Base-by-base conservation (phyloP, 1,284 basidiomycete species). In the Cerrena zonata region DNA sequence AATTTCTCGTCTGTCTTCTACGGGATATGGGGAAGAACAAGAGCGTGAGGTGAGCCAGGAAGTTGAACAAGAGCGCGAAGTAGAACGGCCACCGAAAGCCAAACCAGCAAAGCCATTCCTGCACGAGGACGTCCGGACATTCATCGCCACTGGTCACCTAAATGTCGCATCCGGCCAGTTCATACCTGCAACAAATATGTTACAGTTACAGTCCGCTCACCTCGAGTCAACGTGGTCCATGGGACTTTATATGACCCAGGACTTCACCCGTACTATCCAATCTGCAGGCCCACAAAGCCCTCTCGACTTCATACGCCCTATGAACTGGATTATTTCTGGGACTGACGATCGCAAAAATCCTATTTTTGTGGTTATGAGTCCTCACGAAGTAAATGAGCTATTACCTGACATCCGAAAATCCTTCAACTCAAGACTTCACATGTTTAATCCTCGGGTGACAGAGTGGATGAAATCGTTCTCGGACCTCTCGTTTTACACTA, bases 1-100 rank as follows among this genome's bases (percentile, higher is more conserved):
- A 38, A 1, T 39, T 22, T 1, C 38, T 2, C 18, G 21, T 7
- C 47, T 41, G 5, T 2, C 2, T 19, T 36, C 62, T 22, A 40
- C 54, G 0, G 48, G 52, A 15, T 56, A 74, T 51, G 71, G 70
- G 4, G 76, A 79, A 55, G 77, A 78, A 51, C 77, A 79, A 51
- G 77, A 79, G 47, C 63, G 74, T 12, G 77, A 80, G 54, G 62
- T 78, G 2, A 56, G 53, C 5, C 70, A 74, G 27, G 77, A 79
- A 55, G 57, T 66, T 1, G 74, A 78, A 52, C 60, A 56, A 2
- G 74, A 78, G 53, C 63, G 59, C 3, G 61, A 77, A 41, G 53
- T 69, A 1, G 62, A 76, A 49, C 57, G 65, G 1, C 71, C 74
- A 2, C 55, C 57, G 2, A 56, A 54, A 27, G 61, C 56, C 15